Percentiles rank a stretch among this genome's conserved stretches.
Conservation (phyloP, 1,284 basidiomycete species). For the Cerioporus squamosus region DNA sequence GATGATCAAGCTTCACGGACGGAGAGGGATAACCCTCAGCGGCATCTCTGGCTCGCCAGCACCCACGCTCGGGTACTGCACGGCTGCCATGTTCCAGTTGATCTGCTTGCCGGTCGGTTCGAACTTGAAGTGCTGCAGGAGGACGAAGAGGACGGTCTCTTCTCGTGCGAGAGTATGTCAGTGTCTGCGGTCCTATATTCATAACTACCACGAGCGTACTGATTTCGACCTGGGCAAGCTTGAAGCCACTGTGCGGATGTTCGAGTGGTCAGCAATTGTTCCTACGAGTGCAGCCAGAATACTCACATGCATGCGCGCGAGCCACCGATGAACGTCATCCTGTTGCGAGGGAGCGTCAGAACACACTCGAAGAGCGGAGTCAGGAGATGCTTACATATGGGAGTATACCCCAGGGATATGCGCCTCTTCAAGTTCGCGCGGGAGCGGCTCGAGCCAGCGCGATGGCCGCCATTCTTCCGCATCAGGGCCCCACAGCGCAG, state of each 20-base stretch:
- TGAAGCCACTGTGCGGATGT: slow-evolving; percentile 13
- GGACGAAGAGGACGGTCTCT: slow-evolving; percentile 24
- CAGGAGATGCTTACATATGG: not conserved
- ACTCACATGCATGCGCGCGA: slow-evolving; percentile 36
- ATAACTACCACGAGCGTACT: slow-evolving; percentile 2
- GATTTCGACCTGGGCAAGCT: slow-evolving; percentile 18
- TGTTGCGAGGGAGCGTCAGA: slow-evolving; percentile 5
- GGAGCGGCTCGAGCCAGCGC: slow-evolving; percentile 15
- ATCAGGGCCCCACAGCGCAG: slow-evolving; percentile 6
- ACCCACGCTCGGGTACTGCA: slow-evolving; percentile 23
- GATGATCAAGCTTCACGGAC: not conserved
- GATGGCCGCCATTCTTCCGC: slow-evolving; percentile 7
- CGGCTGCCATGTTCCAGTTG: slow-evolving; percentile 23
- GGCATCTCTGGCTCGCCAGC: slow-evolving; percentile 14
- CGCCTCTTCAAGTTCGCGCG: slow-evolving; percentile 6
- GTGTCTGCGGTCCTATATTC: too few relatives aligned
- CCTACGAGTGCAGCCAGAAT: not conserved
- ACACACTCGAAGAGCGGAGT: not conserved
- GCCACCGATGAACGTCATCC: slow-evolving; percentile 39
- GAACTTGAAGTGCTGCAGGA: slow-evolving; percentile 25
- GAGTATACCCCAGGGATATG: slow-evolving; percentile 17
- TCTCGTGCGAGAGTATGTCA: not conserved
- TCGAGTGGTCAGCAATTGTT: not conserved
- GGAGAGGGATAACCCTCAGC: slow-evolving; percentile 13
- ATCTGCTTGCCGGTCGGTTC: slow-evolving; percentile 17